phyloP scores from a whole-genome alignment of 2,329 filamentous ascomycete species.

The Penicillium sclerotigenum region DNA sequence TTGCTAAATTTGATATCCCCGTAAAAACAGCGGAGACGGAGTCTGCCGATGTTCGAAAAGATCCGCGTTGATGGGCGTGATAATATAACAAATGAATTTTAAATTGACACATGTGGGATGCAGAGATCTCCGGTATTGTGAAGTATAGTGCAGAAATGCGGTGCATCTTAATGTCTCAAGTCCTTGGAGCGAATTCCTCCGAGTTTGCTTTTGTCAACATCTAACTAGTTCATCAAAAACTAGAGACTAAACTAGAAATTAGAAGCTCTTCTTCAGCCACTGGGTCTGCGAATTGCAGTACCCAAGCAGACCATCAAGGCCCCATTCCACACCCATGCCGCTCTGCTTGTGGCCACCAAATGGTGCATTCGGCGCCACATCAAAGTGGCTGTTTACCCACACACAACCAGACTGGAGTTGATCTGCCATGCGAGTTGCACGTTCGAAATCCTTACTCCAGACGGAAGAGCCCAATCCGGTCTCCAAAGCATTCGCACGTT shows the following conservation, averaged over 20 bases:
- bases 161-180: neutral
- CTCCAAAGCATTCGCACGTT: slow-evolving; percentile 53
- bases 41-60: neutral
- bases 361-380: slow-evolving; percentile 31
- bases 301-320: slow-evolving; percentile 38
- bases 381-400: slow-evolving; percentile 55
- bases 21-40: neutral
- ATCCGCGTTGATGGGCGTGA: neutral
- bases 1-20: neutral
- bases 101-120: neutral
- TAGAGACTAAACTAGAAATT: neutral
- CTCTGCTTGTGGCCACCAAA: slow-evolving; percentile 55
- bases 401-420: slow-evolving; percentile 58
- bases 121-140: neutral
- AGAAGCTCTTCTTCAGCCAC: slow-evolving; percentile 28
- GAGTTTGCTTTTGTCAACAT: neutral
- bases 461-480: slow-evolving; percentile 58
- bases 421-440: slow-evolving; percentile 52
- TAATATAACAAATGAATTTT: neutral
- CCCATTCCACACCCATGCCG: slow-evolving; percentile 51
- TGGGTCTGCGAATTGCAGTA: slow-evolving; percentile 42
- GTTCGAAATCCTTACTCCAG: slow-evolving; percentile 53
- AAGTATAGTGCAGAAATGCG: neutral
- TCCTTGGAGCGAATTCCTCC: no score
- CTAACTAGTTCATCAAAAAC: neutral